A percentile compares a stretch with the other conserved stretches of the same genome.
phyloP scores from a whole-genome alignment of 768 basidiomycete genomes.

The Lepiota venenata region DNA sequence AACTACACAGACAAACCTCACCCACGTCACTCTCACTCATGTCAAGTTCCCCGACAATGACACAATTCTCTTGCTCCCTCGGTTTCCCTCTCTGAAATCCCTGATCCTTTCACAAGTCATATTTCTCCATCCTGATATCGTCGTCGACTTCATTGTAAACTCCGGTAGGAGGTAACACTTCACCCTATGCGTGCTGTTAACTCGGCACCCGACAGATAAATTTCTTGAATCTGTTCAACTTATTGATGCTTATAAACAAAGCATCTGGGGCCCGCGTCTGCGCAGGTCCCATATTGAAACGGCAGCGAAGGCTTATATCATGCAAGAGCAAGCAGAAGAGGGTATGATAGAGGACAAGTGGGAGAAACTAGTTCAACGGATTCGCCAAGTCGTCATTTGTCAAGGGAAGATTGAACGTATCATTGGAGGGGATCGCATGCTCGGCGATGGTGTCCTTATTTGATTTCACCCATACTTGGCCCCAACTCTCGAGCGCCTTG shows the following conservation, averaged over 20 bases:
- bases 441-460: slow-evolving; percentile 16
- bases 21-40: slow-evolving; percentile 45
- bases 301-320: slow-evolving; percentile 21
- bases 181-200: no score
- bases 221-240: slow-evolving; percentile 34
- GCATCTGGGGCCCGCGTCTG: slow-evolving; percentile 57
- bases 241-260: slow-evolving; percentile 51
- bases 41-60: slow-evolving; percentile 22
- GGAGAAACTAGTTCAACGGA: slow-evolving; percentile 23
- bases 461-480: not conserved
- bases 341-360: slow-evolving; percentile 5
- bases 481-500: no score
- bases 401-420: slow-evolving; percentile 51
- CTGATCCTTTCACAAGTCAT: slow-evolving; percentile 50
- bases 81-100: slow-evolving; percentile 34
- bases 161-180: not conserved
- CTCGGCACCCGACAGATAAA: no score
- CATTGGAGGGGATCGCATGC: slow-evolving; percentile 48
- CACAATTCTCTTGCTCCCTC: slow-evolving; percentile 19
- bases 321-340: not conserved
- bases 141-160: slow-evolving; percentile 30
- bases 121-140: slow-evolving; percentile 35
- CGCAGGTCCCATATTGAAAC: slow-evolving; percentile 46
- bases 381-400: slow-evolving; percentile 41
- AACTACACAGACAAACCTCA: slow-evolving; percentile 39